Evolutionary conservation across 2,329 filamentous ascomycete genomes (phyloP), one percentile per base, ranked within the genome.

Genomic region (Graphium sp.): DNA sequence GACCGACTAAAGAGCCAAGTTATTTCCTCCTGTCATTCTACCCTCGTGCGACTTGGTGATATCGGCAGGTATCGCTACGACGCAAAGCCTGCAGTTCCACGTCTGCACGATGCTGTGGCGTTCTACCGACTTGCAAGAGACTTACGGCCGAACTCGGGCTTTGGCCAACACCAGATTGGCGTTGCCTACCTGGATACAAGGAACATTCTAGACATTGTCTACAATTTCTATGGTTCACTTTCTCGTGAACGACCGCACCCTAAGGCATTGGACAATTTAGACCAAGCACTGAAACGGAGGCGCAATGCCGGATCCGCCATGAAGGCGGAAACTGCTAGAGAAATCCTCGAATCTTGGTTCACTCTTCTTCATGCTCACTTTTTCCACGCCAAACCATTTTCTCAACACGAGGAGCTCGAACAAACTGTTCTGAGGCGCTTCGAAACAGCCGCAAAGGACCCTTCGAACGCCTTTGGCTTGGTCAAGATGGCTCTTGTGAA

Each of bases 131-230:
- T 95, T 34, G 89, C 89, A 14, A 71, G 74, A 37, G 71, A 78
- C 29, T 65, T 95, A 30, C 67, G 79, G 39, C 83, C 87, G 4
- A 60, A 70, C 12, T 83, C 79, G 25, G 87, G 87, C 18, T 70
- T 74, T 36, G 79, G 83, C 11, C 79, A 91, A 44, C 87, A 98
- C 43, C 89, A 95, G 49, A 72, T 89, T 48, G 85, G 81, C 20
- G 80, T 95, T 20, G 76, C 95, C 34, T 76, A 78, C 34, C 66
- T 82, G 26, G 74, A 78, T 30, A 72, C 85, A 41, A 68, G 66
- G 33, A 77, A 87, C 39, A 79, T 91, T 46, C 66, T 95, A 28
- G 72, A 83, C 35, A 75, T 83, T 7, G 76, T 91, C 18, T 95
- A 94, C 50, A 74, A 93, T 48, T 70, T 95, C 22, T 89, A 93